Base-by-base conservation (phyloP, 2,329 filamentous ascomycete genomes). In the Hypoxylon sp. region DNA sequence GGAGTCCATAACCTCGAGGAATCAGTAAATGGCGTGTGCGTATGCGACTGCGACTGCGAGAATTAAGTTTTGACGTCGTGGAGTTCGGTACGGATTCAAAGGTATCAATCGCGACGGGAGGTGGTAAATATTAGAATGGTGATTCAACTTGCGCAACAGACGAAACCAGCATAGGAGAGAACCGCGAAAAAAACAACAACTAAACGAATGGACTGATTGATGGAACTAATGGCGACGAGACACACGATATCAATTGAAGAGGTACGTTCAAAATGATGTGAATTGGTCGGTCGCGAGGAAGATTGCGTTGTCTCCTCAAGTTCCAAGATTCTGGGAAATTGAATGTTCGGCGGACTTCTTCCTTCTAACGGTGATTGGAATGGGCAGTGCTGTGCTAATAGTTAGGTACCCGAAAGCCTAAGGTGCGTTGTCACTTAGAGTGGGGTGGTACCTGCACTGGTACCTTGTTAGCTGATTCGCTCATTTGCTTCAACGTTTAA, bases 1-100 rank as follows among this genome's bases (percentile, higher is more conserved):
- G 35, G 51, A 57, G 61, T 67, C 64, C 64, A 67, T 67, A 66
- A 57, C 63, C 61, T 64, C 56, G 56, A 48, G 32, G 36, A 61
- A 48, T 43, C 23, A n/a, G 40, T 21, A 41, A 45, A 41, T 50
- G 21, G 21, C 31, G 43, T 27, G 34, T 21, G 19, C 20, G 19
- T 16, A 17, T n/a, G n/a, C n/a, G n/a, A n/a, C n/a, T n/a, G n/a
- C n/a, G n/a, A n/a, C n/a, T n/a, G n/a, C n/a, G n/a, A 9, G 8
- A 29, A 34, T 25, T 19, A 16, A 25, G n/a, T 44, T n/a, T 41
- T 20, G 23, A 50, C n/a, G 26, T 26, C 23, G 37, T 27, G n/a
- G 35, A 17, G 23, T 30, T 9, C 16, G 20, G n/a, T 36, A 19
- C 13, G 11, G 17, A 35, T 46, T 38, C 19, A 46, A 37, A 8